These are phyloP conservation scores for Alternaria alternata DNA, from an alignment of 2,329 filamentous ascomycete species.

Conservation along the genomic window DNA sequence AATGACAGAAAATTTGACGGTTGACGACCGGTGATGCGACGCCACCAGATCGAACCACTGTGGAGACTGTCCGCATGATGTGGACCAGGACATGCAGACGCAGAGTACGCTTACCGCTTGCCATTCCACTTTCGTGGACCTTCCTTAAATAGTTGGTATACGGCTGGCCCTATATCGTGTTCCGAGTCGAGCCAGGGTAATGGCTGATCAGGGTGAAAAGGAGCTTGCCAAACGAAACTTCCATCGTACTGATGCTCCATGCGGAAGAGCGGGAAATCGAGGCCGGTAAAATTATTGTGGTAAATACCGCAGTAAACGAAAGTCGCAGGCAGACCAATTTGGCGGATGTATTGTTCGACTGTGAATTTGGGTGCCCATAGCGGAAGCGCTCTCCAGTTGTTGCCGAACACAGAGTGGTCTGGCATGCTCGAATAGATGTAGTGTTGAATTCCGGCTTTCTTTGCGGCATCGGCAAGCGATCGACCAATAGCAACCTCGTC, in stretches of 20 bases:
- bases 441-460: constrained; percentile 83
- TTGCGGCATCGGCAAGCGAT: constrained; percentile 87
- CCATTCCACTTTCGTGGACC: constrained; percentile 84
- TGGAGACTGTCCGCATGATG: constrained; percentile 31
- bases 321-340: constrained; percentile 83
- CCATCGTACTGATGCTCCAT: constrained; percentile 88
- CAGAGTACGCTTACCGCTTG: constrained; percentile 63
- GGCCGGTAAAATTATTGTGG: constrained; percentile 98
- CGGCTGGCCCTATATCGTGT: constrained; percentile 91
- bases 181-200: constrained; percentile 96
- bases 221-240: constrained; percentile 90
- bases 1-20: constrained; percentile 19
- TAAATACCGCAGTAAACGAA: constrained; percentile 98
- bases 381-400: constrained; percentile 81
- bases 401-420: constrained; percentile 82
- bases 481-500: constrained; percentile 91
- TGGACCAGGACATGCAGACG: constrained; percentile 30
- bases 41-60: constrained; percentile 31
- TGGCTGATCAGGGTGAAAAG: constrained; percentile 87
- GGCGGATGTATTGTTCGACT: constrained; percentile 88
- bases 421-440: constrained; percentile 98
- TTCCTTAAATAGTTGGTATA: constrained; percentile 95
- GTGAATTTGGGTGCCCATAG: constrained; percentile 93
- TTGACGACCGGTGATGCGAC: constrained; percentile 18
- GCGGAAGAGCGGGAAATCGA: constrained; percentile 92